A percentile compares a stretch with the other conserved stretches of the same genome.
These are phyloP conservation scores for Abortiporus biennis DNA, from an alignment of 1,284 basidiomycete species.

Conservation along the genomic window DNA sequence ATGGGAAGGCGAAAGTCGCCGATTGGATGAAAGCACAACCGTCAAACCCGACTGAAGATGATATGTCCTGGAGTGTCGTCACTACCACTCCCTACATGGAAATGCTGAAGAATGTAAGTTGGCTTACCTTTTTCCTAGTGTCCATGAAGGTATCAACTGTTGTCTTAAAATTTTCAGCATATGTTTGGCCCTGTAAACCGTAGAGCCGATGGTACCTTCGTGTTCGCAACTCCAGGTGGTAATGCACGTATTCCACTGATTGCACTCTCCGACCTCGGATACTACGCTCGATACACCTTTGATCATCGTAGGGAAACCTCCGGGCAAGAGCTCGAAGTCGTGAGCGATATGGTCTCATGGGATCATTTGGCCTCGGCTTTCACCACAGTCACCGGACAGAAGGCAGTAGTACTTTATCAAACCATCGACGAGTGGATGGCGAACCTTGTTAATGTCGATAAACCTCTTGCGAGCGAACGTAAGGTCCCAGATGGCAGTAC, in stretches of 20 bases:
- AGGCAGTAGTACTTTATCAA: conserved; percentile 31
- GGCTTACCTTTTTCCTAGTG: neutral
- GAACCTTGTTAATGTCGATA: conserved; percentile 27
- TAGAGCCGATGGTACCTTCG: conserved; percentile 24
- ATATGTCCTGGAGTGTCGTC: conserved; percentile 28
- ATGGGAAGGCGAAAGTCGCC: conserved; percentile 37
- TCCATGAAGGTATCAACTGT: too few relatives aligned
- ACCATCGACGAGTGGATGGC: conserved; percentile 37
- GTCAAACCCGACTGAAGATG: conserved; percentile 28
- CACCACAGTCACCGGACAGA: conserved; percentile 36
- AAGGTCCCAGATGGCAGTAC: conserved; percentile 19
- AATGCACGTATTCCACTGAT: conserved; percentile 25
- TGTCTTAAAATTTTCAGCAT: conserved; percentile 8
- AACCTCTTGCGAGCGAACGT: conserved; percentile 28
- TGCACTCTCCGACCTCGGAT: conserved; percentile 28
- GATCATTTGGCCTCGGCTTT: conserved; percentile 38
- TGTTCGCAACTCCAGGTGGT: conserved; percentile 19
- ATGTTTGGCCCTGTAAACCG: conserved; percentile 25
- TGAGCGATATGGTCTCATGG: conserved; percentile 38
- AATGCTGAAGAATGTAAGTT: conserved; percentile 25
- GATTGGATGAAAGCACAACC: conserved; percentile 38
- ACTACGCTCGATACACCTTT: conserved; percentile 33
- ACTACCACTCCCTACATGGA: conserved; percentile 29
- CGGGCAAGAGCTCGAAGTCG: conserved; percentile 34
- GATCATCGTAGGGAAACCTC: conserved; percentile 35